Base-by-base conservation (phyloP, 768 basidiomycete genomes). In the Leccinum truebloodii region DNA sequence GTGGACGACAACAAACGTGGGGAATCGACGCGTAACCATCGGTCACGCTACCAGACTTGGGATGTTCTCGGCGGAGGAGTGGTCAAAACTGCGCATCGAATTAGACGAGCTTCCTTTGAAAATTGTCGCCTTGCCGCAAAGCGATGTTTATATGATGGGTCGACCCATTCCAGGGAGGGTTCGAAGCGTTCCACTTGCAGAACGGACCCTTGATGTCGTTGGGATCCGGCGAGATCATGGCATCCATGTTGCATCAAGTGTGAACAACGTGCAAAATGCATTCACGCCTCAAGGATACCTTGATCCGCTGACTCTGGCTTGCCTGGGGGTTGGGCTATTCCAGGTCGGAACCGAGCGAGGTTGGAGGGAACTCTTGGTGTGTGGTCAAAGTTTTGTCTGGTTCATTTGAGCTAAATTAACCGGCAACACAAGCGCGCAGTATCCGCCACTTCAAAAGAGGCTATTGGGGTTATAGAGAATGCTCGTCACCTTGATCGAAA, bases 61-160 rank as follows among this genome's bases (percentile, higher is more conserved):
- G 32, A 64, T 85, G 32, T 81, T 86, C 68, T 73, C 80, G 6
- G 61, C 69, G 5, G 70, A 66, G 41, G 76, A 86, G 66, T 84
- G 85, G 83, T 65, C 67, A 12, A 71, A 71, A 39, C 76, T 83
- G 14, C 71, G 69, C n/a, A 69, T 67, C 24, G 74, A 76, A 58
- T 18, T 67, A 58, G 72, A 73, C 4, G 74, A 71, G 16, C 75
- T 86, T 26, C 81, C 85, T 3, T 77, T 86, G 54, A 75, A 75
- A 59, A 77, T 88, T 52, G 81, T 88, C 7, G 80, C 82, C 5
- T 74, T 88, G 24, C 86, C 83, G 14, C 84, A 86, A 65, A 86
- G 81, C 58, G 86, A 89, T 63, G 76, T 87, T 66, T 88, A 88
- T 74, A 87, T 87, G 82, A 84, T 86, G 76, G 86, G 85, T 26